Percentiles rank a stretch among this genome's conserved stretches.
phyloP scores from a whole-genome alignment of 1,284 basidiomycete genomes.

The Tylopilus sp. region DNA sequence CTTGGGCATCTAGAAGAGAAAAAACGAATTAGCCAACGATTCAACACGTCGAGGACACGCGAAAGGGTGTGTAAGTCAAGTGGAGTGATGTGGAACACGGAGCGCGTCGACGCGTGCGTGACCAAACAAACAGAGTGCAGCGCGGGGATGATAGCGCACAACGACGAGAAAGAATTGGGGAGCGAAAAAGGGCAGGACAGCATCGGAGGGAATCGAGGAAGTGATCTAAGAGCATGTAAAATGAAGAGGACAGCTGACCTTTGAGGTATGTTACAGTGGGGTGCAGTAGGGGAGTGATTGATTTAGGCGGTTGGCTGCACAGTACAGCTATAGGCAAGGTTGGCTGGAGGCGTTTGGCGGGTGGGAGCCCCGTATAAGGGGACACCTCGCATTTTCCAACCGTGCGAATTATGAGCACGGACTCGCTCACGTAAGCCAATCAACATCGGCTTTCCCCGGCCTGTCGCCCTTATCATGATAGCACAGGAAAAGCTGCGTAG shows the following conservation, averaged over 20 bases:
- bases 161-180: conserved; percentile 23
- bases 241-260: conserved; percentile 37
- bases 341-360: conserved; percentile 49
- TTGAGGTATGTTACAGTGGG: conserved; percentile 43
- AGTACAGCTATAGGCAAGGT: conserved; percentile 51
- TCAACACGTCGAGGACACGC: conserved; percentile 44
- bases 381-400: conserved; percentile 40
- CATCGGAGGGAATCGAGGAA: conserved; percentile 37
- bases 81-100: conserved; percentile 40
- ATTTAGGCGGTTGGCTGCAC: conserved; percentile 49
- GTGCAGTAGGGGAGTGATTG: conserved; percentile 35
- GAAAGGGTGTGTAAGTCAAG: conserved; percentile 34
- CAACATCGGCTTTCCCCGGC: conserved; percentile 46
- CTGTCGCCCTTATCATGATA: conserved; percentile 9
- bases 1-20: conserved; percentile 80
- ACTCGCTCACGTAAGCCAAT: conserved; percentile 49
- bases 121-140: conserved; percentile 46
- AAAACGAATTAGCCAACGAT: conserved; percentile 46
- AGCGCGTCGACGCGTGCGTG: conserved; percentile 45
- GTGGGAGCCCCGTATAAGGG: conserved; percentile 52
- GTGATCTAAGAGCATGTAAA: conserved; percentile 36
- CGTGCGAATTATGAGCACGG: conserved; percentile 49
- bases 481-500: no score
- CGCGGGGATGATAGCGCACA: conserved; percentile 17
- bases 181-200: conserved; percentile 14